A percentile compares a stretch with the other conserved stretches of the same genome.
These are phyloP conservation scores for Mycena filopes DNA, from an alignment of 768 basidiomycete species.

Conservation along the genomic window DNA sequence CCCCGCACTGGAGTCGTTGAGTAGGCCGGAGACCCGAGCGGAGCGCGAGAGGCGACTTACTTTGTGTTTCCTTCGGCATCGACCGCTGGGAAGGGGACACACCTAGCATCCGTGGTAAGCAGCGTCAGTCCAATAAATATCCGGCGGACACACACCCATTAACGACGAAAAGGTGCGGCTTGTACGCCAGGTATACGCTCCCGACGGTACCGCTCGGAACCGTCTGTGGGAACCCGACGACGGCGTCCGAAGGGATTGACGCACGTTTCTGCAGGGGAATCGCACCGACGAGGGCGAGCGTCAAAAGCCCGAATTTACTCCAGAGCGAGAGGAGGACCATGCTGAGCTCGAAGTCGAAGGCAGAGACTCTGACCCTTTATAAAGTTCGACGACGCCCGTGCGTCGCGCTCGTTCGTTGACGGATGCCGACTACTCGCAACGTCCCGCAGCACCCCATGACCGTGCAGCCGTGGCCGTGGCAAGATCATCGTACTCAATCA, in stretches of 20 bases:
- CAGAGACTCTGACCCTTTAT: no score
- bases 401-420: neutral
- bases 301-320: constrained; percentile 1
- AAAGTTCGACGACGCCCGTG: no score
- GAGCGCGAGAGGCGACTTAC: neutral
- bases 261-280: constrained; percentile 8
- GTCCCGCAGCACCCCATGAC: no score
- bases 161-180: constrained; percentile 14
- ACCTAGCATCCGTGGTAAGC: no score
- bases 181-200: constrained; percentile 13
- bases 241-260: neutral
- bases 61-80: constrained; percentile 17
- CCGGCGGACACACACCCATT: no score
- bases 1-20: neutral
- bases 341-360: neutral
- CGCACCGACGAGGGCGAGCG: neutral
- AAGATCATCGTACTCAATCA: neutral
- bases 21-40: no score
- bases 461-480: no score
- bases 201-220: constrained; percentile 6
- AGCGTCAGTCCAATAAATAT: no score
- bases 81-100: constrained; percentile 19
- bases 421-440: neutral
- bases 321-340: neutral
- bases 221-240: constrained; percentile 8